Evolutionary conservation across 1,284 basidiomycete species (phyloP).

Genomic region (Pascua guehoae): DNA sequence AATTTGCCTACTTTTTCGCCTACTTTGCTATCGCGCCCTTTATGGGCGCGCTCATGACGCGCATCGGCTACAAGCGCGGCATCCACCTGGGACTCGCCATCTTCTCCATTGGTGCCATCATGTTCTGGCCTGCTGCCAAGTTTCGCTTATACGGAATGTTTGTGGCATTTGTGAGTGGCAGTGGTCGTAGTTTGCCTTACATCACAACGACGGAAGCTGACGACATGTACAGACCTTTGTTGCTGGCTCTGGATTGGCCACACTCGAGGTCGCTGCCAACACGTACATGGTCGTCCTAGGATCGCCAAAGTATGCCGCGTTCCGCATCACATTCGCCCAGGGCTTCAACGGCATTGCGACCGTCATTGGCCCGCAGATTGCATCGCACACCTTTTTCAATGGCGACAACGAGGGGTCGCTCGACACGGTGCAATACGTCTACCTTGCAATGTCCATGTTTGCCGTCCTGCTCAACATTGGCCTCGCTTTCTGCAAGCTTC

Average conservation of each 20-base stretch:
- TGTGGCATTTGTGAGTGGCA: slow-evolving; percentile 22
- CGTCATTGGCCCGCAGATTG: slow-evolving; percentile 33
- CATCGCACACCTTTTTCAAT: slow-evolving; percentile 35
- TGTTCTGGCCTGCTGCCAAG: slow-evolving; percentile 38
- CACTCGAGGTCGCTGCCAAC: slow-evolving; percentile 36
- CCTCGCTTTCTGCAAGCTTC: slow-evolving; percentile 31
- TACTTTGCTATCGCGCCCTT: slow-evolving; percentile 30
- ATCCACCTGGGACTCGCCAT: slow-evolving; percentile 36
- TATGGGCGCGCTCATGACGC: slow-evolving; percentile 36
- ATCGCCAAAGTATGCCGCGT: slow-evolving; percentile 26
- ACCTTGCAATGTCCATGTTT: slow-evolving; percentile 30
- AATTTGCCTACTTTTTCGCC: slow-evolving; percentile 36
- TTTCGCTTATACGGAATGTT: slow-evolving; percentile 18
- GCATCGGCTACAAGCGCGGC: slow-evolving; percentile 35
- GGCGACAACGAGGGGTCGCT: slow-evolving; percentile 23
- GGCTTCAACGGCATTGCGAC: slow-evolving; percentile 40
- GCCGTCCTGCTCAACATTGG: slow-evolving; percentile 27
- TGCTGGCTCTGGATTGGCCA: slow-evolving; percentile 31
- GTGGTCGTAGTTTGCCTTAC: slow-evolving; percentile 13
- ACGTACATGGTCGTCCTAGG: slow-evolving; percentile 36
- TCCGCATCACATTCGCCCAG: slow-evolving; percentile 35
- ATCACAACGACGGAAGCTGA: not conserved
- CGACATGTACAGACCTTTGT: slow-evolving; percentile 23
- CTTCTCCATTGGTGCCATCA: slow-evolving; percentile 25
- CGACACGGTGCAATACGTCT: slow-evolving; percentile 37